Conservation (phyloP, 306 rosid species). For the Inga laurina region DNA sequence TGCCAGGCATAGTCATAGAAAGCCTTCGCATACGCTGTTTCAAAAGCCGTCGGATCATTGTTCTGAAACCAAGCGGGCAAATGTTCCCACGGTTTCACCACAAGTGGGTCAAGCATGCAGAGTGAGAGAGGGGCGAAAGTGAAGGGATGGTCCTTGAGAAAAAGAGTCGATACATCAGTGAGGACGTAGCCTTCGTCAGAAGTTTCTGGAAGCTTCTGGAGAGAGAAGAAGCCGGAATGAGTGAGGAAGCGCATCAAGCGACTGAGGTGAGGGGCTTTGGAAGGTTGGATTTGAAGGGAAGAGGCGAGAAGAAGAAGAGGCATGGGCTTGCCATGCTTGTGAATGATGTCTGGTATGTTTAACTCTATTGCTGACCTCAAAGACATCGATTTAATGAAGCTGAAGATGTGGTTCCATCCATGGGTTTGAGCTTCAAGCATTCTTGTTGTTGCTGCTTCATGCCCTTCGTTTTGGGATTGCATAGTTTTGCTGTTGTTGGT, state of each 20-base stretch:
- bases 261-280: slow-evolving; percentile 20
- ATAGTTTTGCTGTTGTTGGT: no score
- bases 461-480: background rate
- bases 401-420: slow-evolving; percentile 12
- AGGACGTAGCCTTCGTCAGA: slow-evolving; percentile 34
- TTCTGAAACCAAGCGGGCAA: slow-evolving; percentile 47
- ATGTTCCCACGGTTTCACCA: slow-evolving; percentile 16
- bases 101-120: slow-evolving; percentile 19
- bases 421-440: slow-evolving; percentile 41
- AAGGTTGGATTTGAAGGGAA: slow-evolving; percentile 36
- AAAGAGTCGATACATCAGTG: slow-evolving; percentile 34
- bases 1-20: slow-evolving; percentile 39
- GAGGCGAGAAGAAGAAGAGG: slow-evolving; percentile 42
- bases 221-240: slow-evolving; percentile 30
- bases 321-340: slow-evolving; percentile 54
- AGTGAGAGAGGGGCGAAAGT: slow-evolving; percentile 18
- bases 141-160: slow-evolving; percentile 38
- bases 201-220: background rate
- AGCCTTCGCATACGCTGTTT: slow-evolving; percentile 36
- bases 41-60: slow-evolving; percentile 42
- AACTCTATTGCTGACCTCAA: slow-evolving; percentile 30
- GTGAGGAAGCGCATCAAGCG: slow-evolving; percentile 49
- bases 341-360: slow-evolving; percentile 31
- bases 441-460: background rate
- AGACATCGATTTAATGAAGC: slow-evolving; percentile 29